A percentile compares a stretch with the other conserved stretches of the same genome.
Conservation (phyloP, 768 basidiomycete genomes). For the Tulasnella sp. region DNA sequence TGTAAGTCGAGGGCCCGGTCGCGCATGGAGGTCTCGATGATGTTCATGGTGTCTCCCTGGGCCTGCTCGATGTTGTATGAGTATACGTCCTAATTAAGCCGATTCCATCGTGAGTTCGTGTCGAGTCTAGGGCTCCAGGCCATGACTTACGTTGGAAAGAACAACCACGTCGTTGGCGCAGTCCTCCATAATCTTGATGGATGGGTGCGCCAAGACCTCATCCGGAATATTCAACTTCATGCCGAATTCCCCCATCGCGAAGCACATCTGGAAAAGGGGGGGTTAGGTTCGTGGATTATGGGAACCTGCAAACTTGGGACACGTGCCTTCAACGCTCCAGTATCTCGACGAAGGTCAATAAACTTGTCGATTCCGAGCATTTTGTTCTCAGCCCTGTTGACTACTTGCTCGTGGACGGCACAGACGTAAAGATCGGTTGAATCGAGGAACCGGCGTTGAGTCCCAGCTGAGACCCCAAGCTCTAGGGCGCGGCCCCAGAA, state of each 20-base stretch:
- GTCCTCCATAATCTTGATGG: conserved; percentile 28
- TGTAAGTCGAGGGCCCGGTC: conserved; percentile 16
- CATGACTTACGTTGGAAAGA: conserved; percentile 31
- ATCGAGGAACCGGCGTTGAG: conserved; percentile 31
- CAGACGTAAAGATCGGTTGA: conserved; percentile 31
- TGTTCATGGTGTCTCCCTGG: conserved; percentile 24
- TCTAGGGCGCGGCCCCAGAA: conserved; percentile 26
- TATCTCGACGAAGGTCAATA: conserved; percentile 33
- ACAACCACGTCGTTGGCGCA: conserved; percentile 30
- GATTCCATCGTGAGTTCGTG: not conserved
- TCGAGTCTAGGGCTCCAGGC: no score
- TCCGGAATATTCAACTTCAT: conserved; percentile 30
- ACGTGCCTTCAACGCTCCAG: conserved; percentile 30
- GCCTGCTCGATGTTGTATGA: conserved; percentile 47
- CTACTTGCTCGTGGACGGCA: conserved; percentile 33
- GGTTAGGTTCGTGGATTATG: not conserved
- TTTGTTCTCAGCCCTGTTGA: conserved; percentile 30
- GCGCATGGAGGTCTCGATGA: conserved; percentile 21
- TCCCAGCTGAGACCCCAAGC: not conserved
- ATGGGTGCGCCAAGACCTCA: conserved; percentile 29
- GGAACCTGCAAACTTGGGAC: not conserved
- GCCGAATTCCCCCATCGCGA: conserved; percentile 26
- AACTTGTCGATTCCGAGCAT: conserved; percentile 32
- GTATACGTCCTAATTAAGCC: conserved; percentile 49
- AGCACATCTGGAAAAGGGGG: conserved; percentile 27